Evolutionary conservation across 495 filamentous ascomycete genomes (phyloP).

Genomic region (Daldinia vernicosa): DNA sequence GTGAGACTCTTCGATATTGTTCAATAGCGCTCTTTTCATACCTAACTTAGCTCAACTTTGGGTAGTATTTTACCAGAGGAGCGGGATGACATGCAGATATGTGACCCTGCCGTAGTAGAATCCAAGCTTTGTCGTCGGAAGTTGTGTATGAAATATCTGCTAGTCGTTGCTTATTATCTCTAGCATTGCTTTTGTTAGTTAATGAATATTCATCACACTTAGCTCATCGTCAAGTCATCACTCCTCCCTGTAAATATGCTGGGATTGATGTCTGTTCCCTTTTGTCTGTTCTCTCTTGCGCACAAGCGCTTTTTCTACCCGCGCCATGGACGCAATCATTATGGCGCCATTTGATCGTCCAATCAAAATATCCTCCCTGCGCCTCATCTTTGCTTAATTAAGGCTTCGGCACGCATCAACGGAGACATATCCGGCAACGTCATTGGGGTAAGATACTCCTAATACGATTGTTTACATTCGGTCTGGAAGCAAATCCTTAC

Average conservation of each 20-base stretch:
- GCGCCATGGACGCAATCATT: not conserved
- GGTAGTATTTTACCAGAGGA: conserved; percentile 19
- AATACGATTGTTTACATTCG: not conserved
- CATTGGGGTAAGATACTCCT: not conserved
- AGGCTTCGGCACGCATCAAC: conserved; percentile 1
- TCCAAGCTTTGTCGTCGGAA: not conserved
- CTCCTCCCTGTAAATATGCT: not conserved
- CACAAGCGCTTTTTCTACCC: conserved; percentile 1
- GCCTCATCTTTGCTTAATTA: conserved; percentile 4
- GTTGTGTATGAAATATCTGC: not conserved
- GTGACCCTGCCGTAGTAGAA: conserved; percentile 2
- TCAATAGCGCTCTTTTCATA: conserved; percentile 18
- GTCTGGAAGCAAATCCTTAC: not conserved
- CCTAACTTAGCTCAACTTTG: not conserved
- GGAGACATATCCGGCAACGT: conserved; percentile 8
- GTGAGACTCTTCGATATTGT: conserved; percentile 11
- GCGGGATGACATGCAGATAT: conserved; percentile 38
- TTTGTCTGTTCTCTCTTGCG: not conserved
- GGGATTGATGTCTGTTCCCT: not conserved
- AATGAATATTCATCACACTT: not conserved
- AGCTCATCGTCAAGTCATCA: not conserved
- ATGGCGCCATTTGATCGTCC: conserved; percentile 4
- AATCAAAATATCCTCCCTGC: not conserved
- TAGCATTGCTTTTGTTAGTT: not conserved
- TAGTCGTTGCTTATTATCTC: not conserved